Conservation (phyloP, 192 early-diverging fungal species). For the Coemansia sp. region DNA sequence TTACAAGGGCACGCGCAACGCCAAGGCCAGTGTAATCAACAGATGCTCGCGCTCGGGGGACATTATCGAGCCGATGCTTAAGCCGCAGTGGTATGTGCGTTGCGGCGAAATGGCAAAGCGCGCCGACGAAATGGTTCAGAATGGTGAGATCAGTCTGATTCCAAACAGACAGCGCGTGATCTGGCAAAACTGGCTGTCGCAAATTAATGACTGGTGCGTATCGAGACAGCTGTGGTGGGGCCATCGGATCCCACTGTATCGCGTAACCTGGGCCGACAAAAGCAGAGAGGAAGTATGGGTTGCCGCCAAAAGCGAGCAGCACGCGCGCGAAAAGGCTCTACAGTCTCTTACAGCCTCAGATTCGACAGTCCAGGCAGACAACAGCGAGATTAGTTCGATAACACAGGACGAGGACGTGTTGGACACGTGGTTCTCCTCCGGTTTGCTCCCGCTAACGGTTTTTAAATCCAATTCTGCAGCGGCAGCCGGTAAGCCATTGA, state of each 20-base stretch:
- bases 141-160: conserved; percentile 62
- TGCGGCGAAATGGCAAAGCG: conserved; percentile 70
- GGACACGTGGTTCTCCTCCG: conserved; percentile 98
- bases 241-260: conserved; percentile 90
- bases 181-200: conserved; percentile 85
- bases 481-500: conserved; percentile 51
- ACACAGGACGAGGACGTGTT: conserved; percentile 82
- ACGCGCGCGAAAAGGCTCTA: conserved; percentile 38
- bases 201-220: conserved; percentile 96
- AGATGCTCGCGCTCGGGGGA: conserved; percentile 81
- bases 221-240: conserved; percentile 99
- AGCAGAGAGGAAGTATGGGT: conserved; percentile 21
- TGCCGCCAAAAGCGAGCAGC: conserved; percentile 29
- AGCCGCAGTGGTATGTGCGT: conserved; percentile 96
- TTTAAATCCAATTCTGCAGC: conserved; percentile 44
- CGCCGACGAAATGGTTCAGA: conserved; percentile 64
- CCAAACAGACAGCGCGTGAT: conserved; percentile 75
- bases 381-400: background rate
- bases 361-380: background rate
- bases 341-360: no score
- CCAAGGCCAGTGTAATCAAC: conserved; percentile 74
- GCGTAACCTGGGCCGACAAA: conserved; percentile 56
- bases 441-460: conserved; percentile 82
- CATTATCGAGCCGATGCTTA: conserved; percentile 91
- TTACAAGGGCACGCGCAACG: conserved; percentile 75